A percentile compares a stretch with the other conserved stretches of the same genome.
phyloP scores from a whole-genome alignment of 1,284 basidiomycete genomes.

The Cryptococcus jaspeensis region DNA sequence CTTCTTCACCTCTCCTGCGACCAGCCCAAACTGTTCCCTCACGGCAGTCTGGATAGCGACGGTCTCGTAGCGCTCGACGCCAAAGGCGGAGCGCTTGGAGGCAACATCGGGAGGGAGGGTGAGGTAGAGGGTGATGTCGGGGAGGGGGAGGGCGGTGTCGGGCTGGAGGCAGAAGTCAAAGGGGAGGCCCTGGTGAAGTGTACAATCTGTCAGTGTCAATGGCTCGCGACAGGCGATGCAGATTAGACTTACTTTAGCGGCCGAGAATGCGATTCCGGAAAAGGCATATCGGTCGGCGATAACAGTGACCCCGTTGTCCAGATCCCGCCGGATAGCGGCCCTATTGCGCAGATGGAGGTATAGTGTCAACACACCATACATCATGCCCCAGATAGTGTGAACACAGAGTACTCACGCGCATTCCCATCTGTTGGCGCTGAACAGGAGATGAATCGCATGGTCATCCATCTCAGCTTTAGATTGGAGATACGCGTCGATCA shows the following conservation, averaged over 20 bases:
- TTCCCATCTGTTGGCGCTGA: constrained; percentile 98
- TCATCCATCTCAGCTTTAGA: constrained; percentile 84
- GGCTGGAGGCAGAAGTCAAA: constrained; percentile 79
- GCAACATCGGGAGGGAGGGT: constrained; percentile 74
- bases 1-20: constrained; percentile 55
- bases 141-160: constrained; percentile 80
- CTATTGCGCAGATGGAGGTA: constrained; percentile 51
- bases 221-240: not conserved
- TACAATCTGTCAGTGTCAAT: constrained; percentile 23
- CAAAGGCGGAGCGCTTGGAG: constrained; percentile 76
- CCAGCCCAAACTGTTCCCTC: constrained; percentile 62
- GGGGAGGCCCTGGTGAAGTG: constrained; percentile 52
- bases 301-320: constrained; percentile 68
- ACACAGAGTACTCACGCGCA: constrained; percentile 64
- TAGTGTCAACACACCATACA: not conserved
- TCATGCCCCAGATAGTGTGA: not conserved
- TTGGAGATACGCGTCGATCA: constrained; percentile 90
- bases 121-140: constrained; percentile 86
- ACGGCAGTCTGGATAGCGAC: constrained; percentile 72
- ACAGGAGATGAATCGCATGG: constrained; percentile 87
- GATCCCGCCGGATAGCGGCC: constrained; percentile 61
- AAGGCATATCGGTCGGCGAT: constrained; percentile 96
- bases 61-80: constrained; percentile 84
- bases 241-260: constrained; percentile 64
- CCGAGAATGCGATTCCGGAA: constrained; percentile 92